phyloP scores from a whole-genome alignment of 2,329 filamentous ascomycete genomes.

The Botrytis squamosa region DNA sequence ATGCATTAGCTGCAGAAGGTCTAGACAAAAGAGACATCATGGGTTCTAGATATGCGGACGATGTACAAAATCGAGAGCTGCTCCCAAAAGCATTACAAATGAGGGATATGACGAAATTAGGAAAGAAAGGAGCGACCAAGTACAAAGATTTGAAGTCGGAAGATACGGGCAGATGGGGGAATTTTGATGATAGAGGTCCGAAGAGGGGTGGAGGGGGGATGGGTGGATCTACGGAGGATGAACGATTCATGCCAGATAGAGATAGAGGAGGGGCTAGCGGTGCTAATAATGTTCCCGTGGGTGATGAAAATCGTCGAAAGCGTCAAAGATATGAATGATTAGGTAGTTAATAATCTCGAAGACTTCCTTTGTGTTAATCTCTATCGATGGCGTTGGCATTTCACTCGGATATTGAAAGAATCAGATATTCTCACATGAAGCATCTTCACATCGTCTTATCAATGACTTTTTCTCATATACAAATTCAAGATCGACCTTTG shows the following conservation, averaged over 20 bases:
- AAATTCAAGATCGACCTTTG: neutral
- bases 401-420: neutral
- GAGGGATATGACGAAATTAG: slow-evolving; percentile 88
- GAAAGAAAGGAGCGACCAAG: slow-evolving; percentile 85
- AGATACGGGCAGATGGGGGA: slow-evolving; percentile 86
- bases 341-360: neutral
- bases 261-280: slow-evolving; percentile 55
- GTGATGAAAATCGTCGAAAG: slow-evolving; percentile 43
- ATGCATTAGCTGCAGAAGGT: slow-evolving; percentile 72
- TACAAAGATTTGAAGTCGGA: slow-evolving; percentile 87
- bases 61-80: slow-evolving; percentile 76
- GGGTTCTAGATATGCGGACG: slow-evolving; percentile 78
- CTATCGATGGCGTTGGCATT: neutral
- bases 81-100: slow-evolving; percentile 91
- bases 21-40: slow-evolving; percentile 81
- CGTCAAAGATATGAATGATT: slow-evolving; percentile 14
- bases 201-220: slow-evolving; percentile 39
- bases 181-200: slow-evolving; percentile 53
- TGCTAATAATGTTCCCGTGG: slow-evolving; percentile 69
- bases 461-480: neutral
- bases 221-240: slow-evolving; percentile 53
- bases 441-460: neutral
- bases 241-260: slow-evolving; percentile 66
- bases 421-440: neutral
- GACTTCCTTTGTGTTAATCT: neutral